Evolutionary conservation across 2,329 filamentous ascomycete genomes (phyloP), one percentile per base, ranked within the genome.

Genomic region (Ilyonectria sp.): DNA sequence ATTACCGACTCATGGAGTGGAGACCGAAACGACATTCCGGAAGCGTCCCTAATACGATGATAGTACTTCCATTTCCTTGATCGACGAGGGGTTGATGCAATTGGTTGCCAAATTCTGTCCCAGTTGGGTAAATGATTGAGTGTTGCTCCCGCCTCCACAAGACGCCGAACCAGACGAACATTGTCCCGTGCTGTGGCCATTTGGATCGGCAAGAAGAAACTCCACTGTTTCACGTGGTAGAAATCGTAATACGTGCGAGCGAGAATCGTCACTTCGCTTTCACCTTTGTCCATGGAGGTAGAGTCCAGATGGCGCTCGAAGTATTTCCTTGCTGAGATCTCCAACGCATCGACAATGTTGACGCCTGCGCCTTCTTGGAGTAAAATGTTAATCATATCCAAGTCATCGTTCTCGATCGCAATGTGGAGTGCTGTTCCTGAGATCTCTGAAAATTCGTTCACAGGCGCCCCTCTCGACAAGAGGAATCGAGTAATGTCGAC

Each of bases 401-500:
- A 2, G 10, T 63, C 60, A 15, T 29, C 26, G 1, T 35, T 44
- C 31, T 6, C 19, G 6, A 52, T 49, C 2, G 60, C 60, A 23
- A 52, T 63, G 9, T 58, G 60, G 4, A 63, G n/a, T 21, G 53
- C 46, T 7, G 46, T 44, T 1, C 60, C 53, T 5, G 53, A 63
- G 15, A n/a, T 13, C 2, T 8, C 3, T 4, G 53, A 63, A 3
- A 35, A 17, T 0, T 57, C 44, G 29, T 63, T 63, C 1, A 33
- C 29, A 29, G 23, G 35, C 6, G 26, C 60, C 7, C 53, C 53
- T 43, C 5, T 9, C 1, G 11, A 11, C 23, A 63, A 26, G n/a
- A 63, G 60, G 8, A 63, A 2, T n/a, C n/a, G n/a, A 5, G 13
- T 13, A 33, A 63, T 57, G 3, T 52, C 44, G 1, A 57, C 3